phyloP scores from a whole-genome alignment of 352 stramenopile genomes.

The Globisporangium camurandrum region DNA sequence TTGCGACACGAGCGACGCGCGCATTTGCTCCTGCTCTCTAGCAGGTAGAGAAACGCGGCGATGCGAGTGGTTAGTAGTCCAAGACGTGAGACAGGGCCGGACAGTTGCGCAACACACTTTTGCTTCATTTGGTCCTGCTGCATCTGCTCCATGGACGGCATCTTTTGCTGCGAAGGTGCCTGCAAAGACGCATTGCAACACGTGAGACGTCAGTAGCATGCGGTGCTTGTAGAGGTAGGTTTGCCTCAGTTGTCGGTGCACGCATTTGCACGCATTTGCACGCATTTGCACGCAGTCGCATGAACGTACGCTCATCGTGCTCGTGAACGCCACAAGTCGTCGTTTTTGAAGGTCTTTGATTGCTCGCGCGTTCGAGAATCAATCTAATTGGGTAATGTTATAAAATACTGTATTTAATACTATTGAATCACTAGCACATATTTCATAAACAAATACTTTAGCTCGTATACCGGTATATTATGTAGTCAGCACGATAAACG shows the following conservation, averaged over 20 bases:
- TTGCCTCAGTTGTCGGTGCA: background rate
- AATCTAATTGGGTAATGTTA: no score
- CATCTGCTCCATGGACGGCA: slow-evolving; percentile 62
- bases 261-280: background rate
- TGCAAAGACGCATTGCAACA: background rate
- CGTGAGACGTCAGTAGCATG: background rate
- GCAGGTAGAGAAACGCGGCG: background rate
- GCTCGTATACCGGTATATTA: no score
- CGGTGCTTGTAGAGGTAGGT: no score
- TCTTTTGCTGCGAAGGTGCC: slow-evolving; percentile 32
- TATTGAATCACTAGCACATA: no score
- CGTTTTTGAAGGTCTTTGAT: background rate
- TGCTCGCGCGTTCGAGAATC: background rate
- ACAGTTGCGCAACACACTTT: slow-evolving; percentile 57
- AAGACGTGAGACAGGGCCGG: no score
- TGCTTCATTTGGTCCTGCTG: slow-evolving; percentile 82
- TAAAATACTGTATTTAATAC: no score
- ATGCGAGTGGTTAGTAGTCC: no score
- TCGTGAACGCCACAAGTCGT: background rate
- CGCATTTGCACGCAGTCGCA: background rate
- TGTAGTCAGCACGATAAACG: no score
- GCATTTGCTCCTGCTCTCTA: slow-evolving; percentile 82
- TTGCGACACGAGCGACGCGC: slow-evolving; percentile 63
- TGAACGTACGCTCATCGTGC: background rate
- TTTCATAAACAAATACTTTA: no score